These are phyloP conservation scores for Cordyceps tenuipes DNA, from an alignment of 2,329 filamentous ascomycete species.

Conservation along the genomic window DNA sequence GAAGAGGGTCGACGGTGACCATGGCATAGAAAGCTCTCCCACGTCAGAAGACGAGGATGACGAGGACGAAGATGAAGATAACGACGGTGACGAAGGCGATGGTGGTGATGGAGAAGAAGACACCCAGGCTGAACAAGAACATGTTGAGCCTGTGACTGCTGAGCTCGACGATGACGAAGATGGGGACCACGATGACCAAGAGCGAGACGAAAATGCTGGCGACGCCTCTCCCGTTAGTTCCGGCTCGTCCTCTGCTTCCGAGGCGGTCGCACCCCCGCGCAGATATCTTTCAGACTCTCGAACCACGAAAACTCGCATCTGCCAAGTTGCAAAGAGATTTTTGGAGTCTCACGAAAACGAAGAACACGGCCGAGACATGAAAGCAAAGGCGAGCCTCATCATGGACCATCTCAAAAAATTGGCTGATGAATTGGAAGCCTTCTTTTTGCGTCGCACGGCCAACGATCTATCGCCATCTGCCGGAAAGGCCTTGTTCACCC, in stretches of 20 bases:
- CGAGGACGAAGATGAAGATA: slow-evolving; percentile 16
- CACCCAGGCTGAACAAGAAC: slow-evolving; percentile 26
- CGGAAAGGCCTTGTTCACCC: slow-evolving; percentile 62
- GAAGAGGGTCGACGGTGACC: slow-evolving; percentile 5
- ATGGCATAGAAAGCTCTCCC: background rate
- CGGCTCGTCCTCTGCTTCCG: slow-evolving; percentile 56
- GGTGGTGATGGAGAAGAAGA: slow-evolving; percentile 28
- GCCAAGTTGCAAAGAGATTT: slow-evolving; percentile 71
- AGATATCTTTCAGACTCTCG: slow-evolving; percentile 39
- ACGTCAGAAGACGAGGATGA: slow-evolving; percentile 9
- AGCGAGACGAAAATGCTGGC: slow-evolving; percentile 35
- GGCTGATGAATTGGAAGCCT: slow-evolving; percentile 61
- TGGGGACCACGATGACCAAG: slow-evolving; percentile 44
- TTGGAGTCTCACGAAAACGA: slow-evolving; percentile 74
- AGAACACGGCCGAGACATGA: slow-evolving; percentile 61
- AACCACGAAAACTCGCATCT: slow-evolving; percentile 59
- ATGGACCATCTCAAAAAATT: slow-evolving; percentile 64
- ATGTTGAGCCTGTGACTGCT: slow-evolving; percentile 45
- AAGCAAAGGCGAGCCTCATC: slow-evolving; percentile 69
- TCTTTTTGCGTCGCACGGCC: slow-evolving; percentile 53
- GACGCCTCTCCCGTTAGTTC: slow-evolving; percentile 60
- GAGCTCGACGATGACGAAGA: slow-evolving; percentile 42
- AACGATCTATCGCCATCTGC: slow-evolving; percentile 36
- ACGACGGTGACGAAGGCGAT: slow-evolving; percentile 18
- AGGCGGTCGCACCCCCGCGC: slow-evolving; percentile 46